Conservation (phyloP, 352 stramenopile genomes). For the Phytophthora multivora region DNA sequence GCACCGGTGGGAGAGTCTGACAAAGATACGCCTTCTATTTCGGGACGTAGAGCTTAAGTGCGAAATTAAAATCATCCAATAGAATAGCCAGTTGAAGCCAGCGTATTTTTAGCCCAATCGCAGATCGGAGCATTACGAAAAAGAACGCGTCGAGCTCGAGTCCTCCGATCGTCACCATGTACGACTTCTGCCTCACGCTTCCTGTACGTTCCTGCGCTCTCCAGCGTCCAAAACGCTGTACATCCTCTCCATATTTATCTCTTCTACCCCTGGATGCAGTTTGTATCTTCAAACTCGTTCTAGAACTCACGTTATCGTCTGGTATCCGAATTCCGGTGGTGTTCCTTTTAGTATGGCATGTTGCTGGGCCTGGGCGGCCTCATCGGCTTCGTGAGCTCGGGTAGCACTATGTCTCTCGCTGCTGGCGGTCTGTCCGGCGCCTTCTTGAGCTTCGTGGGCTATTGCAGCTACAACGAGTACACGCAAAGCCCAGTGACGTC, state of each 20-base stretch:
- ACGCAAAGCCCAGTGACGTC: conserved; percentile 77
- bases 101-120: conserved; percentile 4
- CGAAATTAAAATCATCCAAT: conserved; percentile 23
- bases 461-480: conserved; percentile 88
- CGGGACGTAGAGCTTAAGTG: neutral
- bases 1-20: conserved; percentile 9
- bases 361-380: conserved; percentile 71
- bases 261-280: conserved; percentile 6
- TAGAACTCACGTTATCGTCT: conserved; percentile 5
- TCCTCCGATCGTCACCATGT: conserved; percentile 44
- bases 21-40: conserved; percentile 18
- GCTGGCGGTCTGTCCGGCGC: conserved; percentile 67
- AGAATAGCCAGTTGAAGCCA: conserved; percentile 28
- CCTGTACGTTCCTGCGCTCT: conserved; percentile 53
- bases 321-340: conserved; percentile 18
- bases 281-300: neutral
- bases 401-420: conserved; percentile 66
- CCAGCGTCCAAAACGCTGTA: neutral
- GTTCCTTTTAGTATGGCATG: conserved; percentile 63
- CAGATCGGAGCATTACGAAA: conserved; percentile 6
- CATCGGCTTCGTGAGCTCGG: conserved; percentile 78
- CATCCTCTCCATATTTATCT: neutral
- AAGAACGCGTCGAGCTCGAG: conserved; percentile 1
- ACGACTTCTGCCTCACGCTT: conserved; percentile 90
- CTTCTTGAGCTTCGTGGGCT: conserved; percentile 82